These are phyloP conservation scores for Ilyonectria sp. DNA, from an alignment of 2,329 filamentous ascomycete genomes.

Conservation along the genomic window DNA sequence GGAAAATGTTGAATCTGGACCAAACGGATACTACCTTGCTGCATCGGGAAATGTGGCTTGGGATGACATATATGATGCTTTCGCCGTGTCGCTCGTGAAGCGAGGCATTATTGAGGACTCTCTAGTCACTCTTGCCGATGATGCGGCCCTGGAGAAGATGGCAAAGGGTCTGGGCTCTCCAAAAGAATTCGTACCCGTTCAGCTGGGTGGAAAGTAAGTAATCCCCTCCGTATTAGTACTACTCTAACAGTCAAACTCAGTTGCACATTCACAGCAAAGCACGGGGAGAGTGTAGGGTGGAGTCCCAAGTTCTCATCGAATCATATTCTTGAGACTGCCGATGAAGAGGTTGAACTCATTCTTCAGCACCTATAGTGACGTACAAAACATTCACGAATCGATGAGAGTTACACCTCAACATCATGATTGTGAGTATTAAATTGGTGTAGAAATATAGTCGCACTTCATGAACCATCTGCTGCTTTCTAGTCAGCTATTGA, in stretches of 20 bases:
- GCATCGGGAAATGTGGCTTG: constrained; percentile 64
- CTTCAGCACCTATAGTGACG: constrained; percentile 31
- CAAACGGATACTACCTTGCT: constrained; percentile 66
- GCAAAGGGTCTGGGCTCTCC: constrained; percentile 43
- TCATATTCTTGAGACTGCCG: constrained; percentile 63
- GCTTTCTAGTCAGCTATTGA: no score
- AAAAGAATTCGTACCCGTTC: constrained; percentile 11
- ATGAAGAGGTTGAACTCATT: constrained; percentile 63
- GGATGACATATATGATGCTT: constrained; percentile 64
- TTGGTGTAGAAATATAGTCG: no score
- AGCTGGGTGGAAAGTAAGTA: constrained; percentile 24
- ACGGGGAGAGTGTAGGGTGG: constrained; percentile 63
- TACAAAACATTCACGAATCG: no score
- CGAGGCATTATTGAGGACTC: constrained; percentile 56
- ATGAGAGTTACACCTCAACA: no score
- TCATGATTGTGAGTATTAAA: no score
- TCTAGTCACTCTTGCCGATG: constrained; percentile 54
- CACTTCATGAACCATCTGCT: no score
- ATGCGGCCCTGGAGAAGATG: constrained; percentile 57
- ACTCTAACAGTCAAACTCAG: constrained; percentile 56
- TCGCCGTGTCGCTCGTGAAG: constrained; percentile 59
- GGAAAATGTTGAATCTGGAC: constrained; percentile 55
- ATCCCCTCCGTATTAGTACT: constrained; percentile 47
- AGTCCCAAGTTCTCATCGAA: constrained; percentile 57
- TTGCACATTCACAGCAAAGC: constrained; percentile 55